Conservation (phyloP, 768 basidiomycete genomes). For the Lentinula aciculospora region DNA sequence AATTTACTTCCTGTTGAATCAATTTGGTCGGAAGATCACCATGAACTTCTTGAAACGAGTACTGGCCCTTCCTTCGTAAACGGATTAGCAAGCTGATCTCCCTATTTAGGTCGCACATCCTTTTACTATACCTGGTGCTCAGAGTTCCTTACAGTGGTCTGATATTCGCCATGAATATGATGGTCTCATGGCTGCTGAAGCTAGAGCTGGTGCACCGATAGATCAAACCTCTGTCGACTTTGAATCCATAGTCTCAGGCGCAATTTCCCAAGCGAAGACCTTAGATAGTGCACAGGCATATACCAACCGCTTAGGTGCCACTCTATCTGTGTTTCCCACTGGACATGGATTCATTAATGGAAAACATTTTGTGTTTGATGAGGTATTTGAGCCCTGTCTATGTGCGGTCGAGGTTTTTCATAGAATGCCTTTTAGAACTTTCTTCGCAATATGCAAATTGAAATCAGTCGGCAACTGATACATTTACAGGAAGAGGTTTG, state of each 20-base stretch:
- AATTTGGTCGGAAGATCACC: conserved; percentile 58
- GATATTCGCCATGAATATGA: conserved; percentile 33
- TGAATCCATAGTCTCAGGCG: conserved; percentile 30
- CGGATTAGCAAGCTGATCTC: not conserved
- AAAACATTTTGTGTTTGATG: conserved; percentile 63
- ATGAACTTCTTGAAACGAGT: conserved; percentile 56
- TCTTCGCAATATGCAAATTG: conserved; percentile 54
- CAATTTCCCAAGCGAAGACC: conserved; percentile 22
- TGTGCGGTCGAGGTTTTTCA: conserved; percentile 1
- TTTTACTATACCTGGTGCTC: not conserved
- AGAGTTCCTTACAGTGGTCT: conserved; percentile 36
- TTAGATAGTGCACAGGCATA: conserved; percentile 49
- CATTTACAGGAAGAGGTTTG: conserved; percentile 68
- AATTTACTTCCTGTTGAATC: conserved; percentile 60
- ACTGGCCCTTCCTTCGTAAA: conserved; percentile 9
- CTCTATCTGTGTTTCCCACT: conserved; percentile 24
- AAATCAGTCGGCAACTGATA: conserved; percentile 52
- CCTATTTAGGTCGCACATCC: not conserved
- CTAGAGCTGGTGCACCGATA: conserved; percentile 4
- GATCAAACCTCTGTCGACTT: conserved; percentile 23
- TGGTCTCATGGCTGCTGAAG: conserved; percentile 16
- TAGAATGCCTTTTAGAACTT: conserved; percentile 44
- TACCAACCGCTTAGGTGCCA: conserved; percentile 50
- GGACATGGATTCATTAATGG: conserved; percentile 90
- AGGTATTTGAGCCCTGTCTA: conserved; percentile 38